phyloP scores from a whole-genome alignment of 2,329 filamentous ascomycete genomes.

The Zarea fungicola region DNA sequence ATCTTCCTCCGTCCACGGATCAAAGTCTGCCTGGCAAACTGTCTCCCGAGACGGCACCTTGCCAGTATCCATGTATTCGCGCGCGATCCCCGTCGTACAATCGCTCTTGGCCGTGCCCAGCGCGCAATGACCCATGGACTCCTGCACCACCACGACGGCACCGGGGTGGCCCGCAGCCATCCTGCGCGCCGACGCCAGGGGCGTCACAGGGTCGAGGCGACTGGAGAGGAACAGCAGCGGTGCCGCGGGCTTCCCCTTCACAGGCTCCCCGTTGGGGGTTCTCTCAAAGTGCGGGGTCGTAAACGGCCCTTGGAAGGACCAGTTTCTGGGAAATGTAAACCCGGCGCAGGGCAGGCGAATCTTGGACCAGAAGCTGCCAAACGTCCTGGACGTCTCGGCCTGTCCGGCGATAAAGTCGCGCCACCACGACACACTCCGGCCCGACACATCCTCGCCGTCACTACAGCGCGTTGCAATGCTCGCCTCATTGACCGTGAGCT shows the following conservation, averaged over 20 bases:
- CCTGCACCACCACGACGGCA: slow-evolving; percentile 20
- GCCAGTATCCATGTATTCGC: slow-evolving; percentile 18
- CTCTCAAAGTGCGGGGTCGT: slow-evolving; percentile 14
- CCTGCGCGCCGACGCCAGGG: slow-evolving; percentile 28
- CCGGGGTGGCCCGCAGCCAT: slow-evolving; percentile 18
- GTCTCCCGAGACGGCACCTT: slow-evolving; percentile 16
- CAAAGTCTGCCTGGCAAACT: slow-evolving; percentile 17
- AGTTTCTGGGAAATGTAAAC: slow-evolving; percentile 26
- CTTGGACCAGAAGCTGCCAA: slow-evolving; percentile 19
- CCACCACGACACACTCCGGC: neutral
- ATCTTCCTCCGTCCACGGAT: slow-evolving; percentile 3
- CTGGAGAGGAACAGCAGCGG: slow-evolving; percentile 35
- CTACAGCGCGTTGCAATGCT: slow-evolving; percentile 14
- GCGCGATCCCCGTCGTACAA: slow-evolving; percentile 14
- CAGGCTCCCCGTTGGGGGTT: neutral
- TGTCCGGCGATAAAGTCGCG: slow-evolving; percentile 15
- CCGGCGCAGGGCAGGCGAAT: slow-evolving; percentile 29
- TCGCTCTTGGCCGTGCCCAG: slow-evolving; percentile 11
- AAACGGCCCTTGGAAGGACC: slow-evolving; percentile 24
- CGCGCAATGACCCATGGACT: slow-evolving; percentile 18
- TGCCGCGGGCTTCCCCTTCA: slow-evolving; percentile 23
- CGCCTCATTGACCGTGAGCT: slow-evolving; percentile 18
- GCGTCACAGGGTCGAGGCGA: slow-evolving; percentile 35
- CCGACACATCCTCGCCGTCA: slow-evolving; percentile 10
- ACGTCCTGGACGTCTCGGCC: slow-evolving; percentile 14